Percentiles rank a stretch among this genome's conserved stretches.
These are phyloP conservation scores for Dillenia turbinata DNA, from an alignment of 164 flowering plant species.

Conservation along the genomic window DNA sequence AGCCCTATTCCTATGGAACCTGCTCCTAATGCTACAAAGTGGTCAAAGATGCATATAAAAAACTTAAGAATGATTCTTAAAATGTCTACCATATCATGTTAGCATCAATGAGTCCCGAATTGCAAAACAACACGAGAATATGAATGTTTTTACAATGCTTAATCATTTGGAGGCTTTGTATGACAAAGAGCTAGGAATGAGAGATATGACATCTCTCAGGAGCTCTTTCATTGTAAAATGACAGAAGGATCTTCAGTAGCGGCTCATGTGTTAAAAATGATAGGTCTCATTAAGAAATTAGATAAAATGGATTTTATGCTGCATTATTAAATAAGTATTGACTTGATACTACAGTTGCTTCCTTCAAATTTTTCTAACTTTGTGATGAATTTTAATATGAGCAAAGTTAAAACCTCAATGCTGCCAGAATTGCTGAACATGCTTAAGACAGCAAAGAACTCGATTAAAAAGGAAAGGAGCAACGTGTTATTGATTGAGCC, in stretches of 20 bases:
- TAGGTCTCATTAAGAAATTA: neutral
- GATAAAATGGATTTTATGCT: neutral
- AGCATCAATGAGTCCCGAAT: neutral
- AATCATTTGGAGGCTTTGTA: too few species aligned
- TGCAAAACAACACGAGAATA: slow-evolving; percentile 7
- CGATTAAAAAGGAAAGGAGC: neutral
- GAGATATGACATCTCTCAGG: neutral
- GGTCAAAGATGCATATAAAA: too few species aligned
- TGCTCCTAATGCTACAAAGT: too few species aligned
- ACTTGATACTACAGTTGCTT: neutral
- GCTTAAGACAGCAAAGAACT: neutral
- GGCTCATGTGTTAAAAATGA: neutral
- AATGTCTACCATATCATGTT: too few species aligned
- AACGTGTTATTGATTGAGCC: too few species aligned
- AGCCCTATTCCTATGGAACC: too few species aligned
- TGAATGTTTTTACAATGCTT: neutral
- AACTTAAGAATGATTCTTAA: too few species aligned
- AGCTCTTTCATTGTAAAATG: neutral
- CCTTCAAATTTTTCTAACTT: neutral
- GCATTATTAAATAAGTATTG: neutral
- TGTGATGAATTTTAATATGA: neutral
- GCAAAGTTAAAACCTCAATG: neutral
- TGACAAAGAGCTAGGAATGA: neutral
- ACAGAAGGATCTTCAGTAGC: neutral
- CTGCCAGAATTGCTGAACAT: neutral